phyloP scores from a whole-genome alignment of 257 asterid species.

The Forsythia suspensa region DNA sequence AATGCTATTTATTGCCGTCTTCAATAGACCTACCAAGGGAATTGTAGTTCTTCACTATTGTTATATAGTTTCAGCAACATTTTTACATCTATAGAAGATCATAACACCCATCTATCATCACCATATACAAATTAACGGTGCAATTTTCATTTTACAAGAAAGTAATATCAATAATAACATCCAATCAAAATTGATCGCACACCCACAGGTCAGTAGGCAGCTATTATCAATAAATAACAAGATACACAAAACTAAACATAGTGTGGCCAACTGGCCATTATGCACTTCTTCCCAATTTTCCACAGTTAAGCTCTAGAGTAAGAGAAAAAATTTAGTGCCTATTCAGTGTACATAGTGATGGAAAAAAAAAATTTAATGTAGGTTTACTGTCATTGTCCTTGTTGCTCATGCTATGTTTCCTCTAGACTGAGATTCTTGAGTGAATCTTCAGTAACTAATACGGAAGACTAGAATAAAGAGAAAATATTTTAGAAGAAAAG shows the following conservation, averaged over 20 bases:
- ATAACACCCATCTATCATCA: too few species aligned
- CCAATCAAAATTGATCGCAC: too few species aligned
- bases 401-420: neutral
- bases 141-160: too few species aligned
- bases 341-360: neutral
- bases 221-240: too few species aligned
- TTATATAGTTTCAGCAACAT: too few species aligned
- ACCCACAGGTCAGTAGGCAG: too few species aligned
- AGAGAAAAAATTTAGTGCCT: neutral
- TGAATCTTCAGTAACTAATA: neutral
- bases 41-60: neutral
- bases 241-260: too few species aligned
- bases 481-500: too few species aligned
- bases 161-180: too few species aligned
- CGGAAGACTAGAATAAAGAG: neutral
- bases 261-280: neutral
- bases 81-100: too few species aligned
- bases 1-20: neutral
- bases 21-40: neutral
- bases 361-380: neutral
- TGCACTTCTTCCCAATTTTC: neutral
- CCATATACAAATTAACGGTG: too few species aligned
- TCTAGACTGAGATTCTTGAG: neutral
- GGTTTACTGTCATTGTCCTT: neutral
- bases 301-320: too few species aligned